Conservation (phyloP, 257 asterid species). For the Przewalskia tangutica region DNA sequence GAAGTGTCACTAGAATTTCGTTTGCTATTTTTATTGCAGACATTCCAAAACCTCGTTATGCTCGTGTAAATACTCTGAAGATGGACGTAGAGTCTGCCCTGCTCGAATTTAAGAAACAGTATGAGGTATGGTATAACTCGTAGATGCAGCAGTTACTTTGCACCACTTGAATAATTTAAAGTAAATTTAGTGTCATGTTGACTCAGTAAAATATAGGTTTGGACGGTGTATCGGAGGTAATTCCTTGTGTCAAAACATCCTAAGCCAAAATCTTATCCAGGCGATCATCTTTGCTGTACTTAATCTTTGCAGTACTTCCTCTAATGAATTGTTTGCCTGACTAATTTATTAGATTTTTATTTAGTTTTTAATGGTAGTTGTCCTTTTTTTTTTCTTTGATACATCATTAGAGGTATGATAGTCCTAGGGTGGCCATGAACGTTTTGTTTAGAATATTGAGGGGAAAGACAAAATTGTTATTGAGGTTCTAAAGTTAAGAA, state of each 20-base stretch:
- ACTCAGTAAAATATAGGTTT: not conserved
- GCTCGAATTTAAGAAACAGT: constrained; percentile 43
- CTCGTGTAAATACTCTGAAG: constrained; percentile 87
- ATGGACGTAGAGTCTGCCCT: constrained; percentile 47
- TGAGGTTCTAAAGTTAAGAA: not conserved
- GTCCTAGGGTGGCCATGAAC: not conserved
- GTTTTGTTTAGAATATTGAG: not conserved
- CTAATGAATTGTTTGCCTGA: not conserved
- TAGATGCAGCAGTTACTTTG: not conserved
- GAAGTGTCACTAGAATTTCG: not conserved
- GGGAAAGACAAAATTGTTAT: not conserved
- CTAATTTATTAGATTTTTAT: not conserved
- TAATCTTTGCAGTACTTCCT: not conserved
- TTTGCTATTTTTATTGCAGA: constrained; percentile 28
- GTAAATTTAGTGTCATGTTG: not conserved
- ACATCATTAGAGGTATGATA: not conserved
- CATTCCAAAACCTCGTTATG: constrained; percentile 68
- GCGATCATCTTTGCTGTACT: not conserved
- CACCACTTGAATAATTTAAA: not conserved
- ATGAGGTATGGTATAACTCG: constrained; percentile 30
- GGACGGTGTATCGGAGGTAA: not conserved
- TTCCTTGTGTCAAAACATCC: not conserved
- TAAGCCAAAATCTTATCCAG: not conserved
- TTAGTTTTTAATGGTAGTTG: not conserved
- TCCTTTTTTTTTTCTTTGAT: not conserved